phyloP scores from a whole-genome alignment of 2,329 filamentous ascomycete species.

The Immersiporthe knoxdaviesiana region DNA sequence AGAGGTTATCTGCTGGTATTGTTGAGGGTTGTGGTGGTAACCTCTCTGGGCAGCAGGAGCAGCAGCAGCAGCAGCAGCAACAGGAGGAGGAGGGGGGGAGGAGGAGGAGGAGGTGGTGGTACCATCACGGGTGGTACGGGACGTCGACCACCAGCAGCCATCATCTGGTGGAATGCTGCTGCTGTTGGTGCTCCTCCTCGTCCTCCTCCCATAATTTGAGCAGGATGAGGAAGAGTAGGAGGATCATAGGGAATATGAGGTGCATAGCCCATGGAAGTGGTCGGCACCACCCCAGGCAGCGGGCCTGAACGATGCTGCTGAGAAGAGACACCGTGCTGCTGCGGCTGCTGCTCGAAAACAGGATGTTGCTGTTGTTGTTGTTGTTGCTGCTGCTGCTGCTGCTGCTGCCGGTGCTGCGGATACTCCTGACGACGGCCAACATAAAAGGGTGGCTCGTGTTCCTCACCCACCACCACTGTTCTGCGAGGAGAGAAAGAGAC shows the following conservation, averaged over 20 bases:
- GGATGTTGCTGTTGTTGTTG: too few species aligned
- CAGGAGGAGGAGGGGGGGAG: neutral
- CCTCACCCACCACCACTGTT: neutral
- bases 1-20: neutral
- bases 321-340: neutral
- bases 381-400: neutral
- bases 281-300: neutral
- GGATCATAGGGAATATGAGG: neutral
- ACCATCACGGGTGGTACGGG: neutral
- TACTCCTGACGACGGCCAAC: constrained; percentile 1
- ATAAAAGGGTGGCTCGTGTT: neutral
- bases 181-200: too few species aligned
- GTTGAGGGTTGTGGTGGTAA: neutral
- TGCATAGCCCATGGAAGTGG: neutral
- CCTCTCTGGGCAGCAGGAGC: too few species aligned
- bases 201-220: neutral
- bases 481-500: neutral
- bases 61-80: too few species aligned
- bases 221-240: neutral
- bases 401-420: neutral
- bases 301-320: constrained; percentile 16
- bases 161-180: neutral
- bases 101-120: neutral
- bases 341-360: neutral
- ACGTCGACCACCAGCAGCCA: neutral